Evolutionary conservation across 2,329 filamentous ascomycete species (phyloP), one percentile per base, ranked within the genome.

Genomic region (Davidsoniella virescens): DNA sequence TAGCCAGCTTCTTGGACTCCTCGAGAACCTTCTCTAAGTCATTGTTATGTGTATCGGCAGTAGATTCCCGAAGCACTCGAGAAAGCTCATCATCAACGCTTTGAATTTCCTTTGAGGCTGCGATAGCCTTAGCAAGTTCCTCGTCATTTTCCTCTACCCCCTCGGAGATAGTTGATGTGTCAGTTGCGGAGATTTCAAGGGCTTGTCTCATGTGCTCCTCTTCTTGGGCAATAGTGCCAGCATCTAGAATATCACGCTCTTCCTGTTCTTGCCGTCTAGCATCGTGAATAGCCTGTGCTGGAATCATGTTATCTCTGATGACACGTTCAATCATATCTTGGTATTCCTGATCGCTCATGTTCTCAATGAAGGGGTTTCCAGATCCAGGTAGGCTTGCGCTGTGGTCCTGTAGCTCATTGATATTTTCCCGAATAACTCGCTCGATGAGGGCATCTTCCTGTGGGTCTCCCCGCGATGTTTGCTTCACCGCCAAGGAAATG

Each of bases 401-500:
- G 12, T 33, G 29, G n/a, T 17, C n/a, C 26, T 33, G 20, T 40
- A 49, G 41, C 16, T 49, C 47, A 7, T n/a, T 6, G 4, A 49
- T 40, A 5, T 49, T 49, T 29, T 49, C 47, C 8, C 47, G 38
- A 6, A 49, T 42, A 2, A 49, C 47, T 23, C 42, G 47, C n/a
- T 49, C 47, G 17, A 49, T 49, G n/a, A 36, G n/a, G 20, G 47
- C 47, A n/a, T 49, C 47, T 43, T 49, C 47, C 16, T 42, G 14
- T 12, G n/a, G 12, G 25, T 49, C 16, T 16, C 47, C 46, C 4
- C 47, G 47, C 7, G 47, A 49, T 18, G 38, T 18, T 49, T 42
- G 38, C 5, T 40, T 25, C 12, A 43, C 39, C 5, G 47, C 26
- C 23, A 42, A 38, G 17, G 47, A 23, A 43, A 49, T 29, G 12